Percentiles rank a stretch among this genome's conserved stretches.
Evolutionary conservation across 192 early-diverging fungal genomes (phyloP).

Genomic region (Umbelopsis sp.): DNA sequence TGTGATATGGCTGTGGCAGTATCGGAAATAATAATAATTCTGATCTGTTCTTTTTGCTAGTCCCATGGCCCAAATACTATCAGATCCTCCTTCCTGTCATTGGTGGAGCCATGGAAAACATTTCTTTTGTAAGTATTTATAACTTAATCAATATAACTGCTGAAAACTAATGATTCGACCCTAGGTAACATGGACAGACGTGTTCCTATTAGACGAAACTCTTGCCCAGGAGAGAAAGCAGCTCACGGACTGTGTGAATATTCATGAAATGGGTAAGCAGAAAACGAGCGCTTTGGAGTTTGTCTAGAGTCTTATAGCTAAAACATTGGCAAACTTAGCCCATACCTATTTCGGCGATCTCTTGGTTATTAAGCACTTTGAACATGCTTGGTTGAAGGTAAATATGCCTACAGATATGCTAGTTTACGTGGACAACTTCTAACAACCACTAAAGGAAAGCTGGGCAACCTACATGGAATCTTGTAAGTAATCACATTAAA

Average conservation of each 20-base stretch:
- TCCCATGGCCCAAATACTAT: conserved; percentile 61
- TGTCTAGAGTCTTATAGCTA: neutral
- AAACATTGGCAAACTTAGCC: conserved; percentile 4
- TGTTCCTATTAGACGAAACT: conserved; percentile 41
- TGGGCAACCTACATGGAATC: conserved; percentile 57
- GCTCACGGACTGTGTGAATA: conserved; percentile 42
- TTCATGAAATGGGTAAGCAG: conserved; percentile 57
- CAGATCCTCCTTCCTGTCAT: conserved; percentile 43
- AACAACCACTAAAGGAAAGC: conserved; percentile 33
- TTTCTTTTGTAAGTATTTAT: conserved; percentile 37
- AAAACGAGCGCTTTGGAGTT: neutral
- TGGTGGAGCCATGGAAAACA: conserved; percentile 62
- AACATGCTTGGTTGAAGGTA: conserved; percentile 59
- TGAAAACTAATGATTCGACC: neutral
- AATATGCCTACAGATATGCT: neutral
- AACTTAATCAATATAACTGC: neutral
- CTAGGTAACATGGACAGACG: conserved; percentile 47
- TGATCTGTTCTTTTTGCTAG: conserved; percentile 8
- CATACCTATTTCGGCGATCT: conserved; percentile 62
- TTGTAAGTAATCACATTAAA: conserved; percentile 11
- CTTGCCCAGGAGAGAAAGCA: conserved; percentile 33
- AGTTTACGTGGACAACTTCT: neutral
- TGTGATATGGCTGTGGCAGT: neutral
- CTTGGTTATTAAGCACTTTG: conserved; percentile 59
- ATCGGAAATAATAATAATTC: too few species aligned